Evolutionary conservation across 108 stramenopile species (phyloP).

Genomic region (Skeletonema potamos): DNA sequence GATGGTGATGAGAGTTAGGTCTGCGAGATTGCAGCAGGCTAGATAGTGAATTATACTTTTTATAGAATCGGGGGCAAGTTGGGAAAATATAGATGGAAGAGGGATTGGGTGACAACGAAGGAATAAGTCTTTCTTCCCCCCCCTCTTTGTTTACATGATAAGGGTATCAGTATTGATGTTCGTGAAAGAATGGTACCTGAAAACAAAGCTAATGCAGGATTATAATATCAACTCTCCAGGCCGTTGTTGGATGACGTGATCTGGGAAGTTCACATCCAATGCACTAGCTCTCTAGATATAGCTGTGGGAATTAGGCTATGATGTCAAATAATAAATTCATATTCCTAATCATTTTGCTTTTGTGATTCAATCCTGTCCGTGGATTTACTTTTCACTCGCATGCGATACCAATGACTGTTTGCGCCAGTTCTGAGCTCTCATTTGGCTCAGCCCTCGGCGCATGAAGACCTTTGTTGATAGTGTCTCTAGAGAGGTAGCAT

Average conservation of each 20-base stretch:
- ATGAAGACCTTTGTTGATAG: no score
- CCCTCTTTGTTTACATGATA: neutral
- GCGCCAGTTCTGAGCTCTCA: no score
- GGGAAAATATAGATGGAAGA: neutral
- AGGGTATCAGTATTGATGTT: neutral
- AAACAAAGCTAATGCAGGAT: neutral
- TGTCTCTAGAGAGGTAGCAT: no score
- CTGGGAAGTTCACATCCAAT: neutral
- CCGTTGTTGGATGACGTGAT: conserved; percentile 2
- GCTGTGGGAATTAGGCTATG: neutral
- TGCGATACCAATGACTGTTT: no score
- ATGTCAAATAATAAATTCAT: neutral
- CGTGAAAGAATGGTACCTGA: neutral
- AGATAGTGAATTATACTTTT: neutral
- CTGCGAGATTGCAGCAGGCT: neutral
- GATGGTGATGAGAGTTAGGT: neutral
- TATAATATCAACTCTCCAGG: neutral
- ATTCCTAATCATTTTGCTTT: neutral
- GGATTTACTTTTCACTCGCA: no score
- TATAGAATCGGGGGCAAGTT: neutral
- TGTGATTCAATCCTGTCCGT: no score
- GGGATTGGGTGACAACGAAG: neutral
- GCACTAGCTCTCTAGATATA: neutral
- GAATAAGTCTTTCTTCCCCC: neutral
- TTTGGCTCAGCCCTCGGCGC: no score